Conservation (phyloP, 2,329 filamentous ascomycete species). For the Bipolaris cookei region DNA sequence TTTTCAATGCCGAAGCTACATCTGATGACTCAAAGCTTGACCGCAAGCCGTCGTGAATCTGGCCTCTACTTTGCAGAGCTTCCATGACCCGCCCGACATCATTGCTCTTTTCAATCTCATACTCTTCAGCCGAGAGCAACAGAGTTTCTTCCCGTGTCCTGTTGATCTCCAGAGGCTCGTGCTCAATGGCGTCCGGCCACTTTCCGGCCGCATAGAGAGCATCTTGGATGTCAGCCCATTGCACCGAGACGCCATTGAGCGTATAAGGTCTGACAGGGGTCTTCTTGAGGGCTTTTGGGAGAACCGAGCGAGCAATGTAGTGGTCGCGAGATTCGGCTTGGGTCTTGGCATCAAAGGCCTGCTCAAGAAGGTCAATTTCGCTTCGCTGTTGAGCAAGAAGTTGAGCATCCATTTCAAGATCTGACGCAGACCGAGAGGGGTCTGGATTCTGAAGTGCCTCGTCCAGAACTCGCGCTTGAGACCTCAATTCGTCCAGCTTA, state of each 20-base stretch:
- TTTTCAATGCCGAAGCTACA: constrained; percentile 6
- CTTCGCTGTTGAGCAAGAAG: constrained; percentile 17
- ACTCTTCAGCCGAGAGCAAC: constrained; percentile 31
- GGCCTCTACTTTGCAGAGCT: constrained; percentile 10
- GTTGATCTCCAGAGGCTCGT: constrained; percentile 30
- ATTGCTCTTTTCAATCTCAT: constrained; percentile 20
- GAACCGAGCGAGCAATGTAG: constrained; percentile 33
- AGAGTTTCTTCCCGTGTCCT: constrained; percentile 14
- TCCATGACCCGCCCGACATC: constrained; percentile 27
- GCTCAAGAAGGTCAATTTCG: constrained; percentile 29
- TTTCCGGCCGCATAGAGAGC: constrained; percentile 33
- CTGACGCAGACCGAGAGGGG: constrained; percentile 17
- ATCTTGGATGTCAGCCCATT: constrained; percentile 46
- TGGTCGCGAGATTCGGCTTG: constrained; percentile 21
- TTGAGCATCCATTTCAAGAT: constrained; percentile 19
- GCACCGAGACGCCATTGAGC: constrained; percentile 35
- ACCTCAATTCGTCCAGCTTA: constrained; percentile 23
- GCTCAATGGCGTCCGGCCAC: constrained; percentile 33
- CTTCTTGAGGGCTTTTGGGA: constrained; percentile 29
- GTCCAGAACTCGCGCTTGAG: constrained; percentile 17
- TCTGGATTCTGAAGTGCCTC: constrained; percentile 25
- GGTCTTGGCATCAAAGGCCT: constrained; percentile 33
- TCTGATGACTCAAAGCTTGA: not conserved
- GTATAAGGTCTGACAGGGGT: constrained; percentile 30
- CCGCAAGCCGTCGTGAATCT: not conserved